Evolutionary conservation across 1,139 yeast species (phyloP).

Genomic region (Candida smagusa): DNA sequence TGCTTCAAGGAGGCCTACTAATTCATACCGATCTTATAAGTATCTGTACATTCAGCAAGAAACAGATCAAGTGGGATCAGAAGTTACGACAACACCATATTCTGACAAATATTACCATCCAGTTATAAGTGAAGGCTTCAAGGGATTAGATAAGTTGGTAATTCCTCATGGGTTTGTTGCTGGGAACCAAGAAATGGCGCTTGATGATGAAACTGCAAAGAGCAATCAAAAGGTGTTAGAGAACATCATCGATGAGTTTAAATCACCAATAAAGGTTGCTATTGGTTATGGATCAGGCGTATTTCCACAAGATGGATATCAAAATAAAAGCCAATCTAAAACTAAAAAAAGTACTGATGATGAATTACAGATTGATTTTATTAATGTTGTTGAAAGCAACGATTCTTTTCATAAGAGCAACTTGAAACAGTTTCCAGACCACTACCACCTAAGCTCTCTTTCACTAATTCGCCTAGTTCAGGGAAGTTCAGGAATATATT

Average conservation of each 20-base stretch:
- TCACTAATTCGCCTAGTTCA: conserved; percentile 62
- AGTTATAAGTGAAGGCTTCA: conserved; percentile 26
- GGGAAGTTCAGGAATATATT: conserved; percentile 84
- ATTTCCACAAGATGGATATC: conserved; percentile 67
- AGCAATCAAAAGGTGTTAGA: conserved; percentile 34
- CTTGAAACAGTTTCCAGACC: conserved; percentile 60
- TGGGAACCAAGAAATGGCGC: conserved; percentile 52
- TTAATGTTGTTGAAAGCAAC: conserved; percentile 78
- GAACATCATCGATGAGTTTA: conserved; percentile 52
- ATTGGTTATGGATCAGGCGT: conserved; percentile 98
- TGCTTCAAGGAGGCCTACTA: no score
- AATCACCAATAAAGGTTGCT: conserved; percentile 68
- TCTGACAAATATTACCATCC: conserved; percentile 28
- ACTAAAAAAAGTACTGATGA: background rate
- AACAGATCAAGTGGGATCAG: no score
- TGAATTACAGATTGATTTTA: conserved; percentile 67
- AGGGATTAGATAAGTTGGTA: conserved; percentile 23
- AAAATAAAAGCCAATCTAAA: conserved; percentile 18
- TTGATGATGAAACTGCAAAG: conserved; percentile 32
- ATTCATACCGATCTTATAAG: no score
- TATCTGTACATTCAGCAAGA: no score
- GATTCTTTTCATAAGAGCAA: conserved; percentile 74
- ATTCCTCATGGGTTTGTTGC: conserved; percentile 24
- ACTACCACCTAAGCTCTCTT: conserved; percentile 43
- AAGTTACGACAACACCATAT: conserved; percentile 17